Base-by-base conservation (phyloP, 768 basidiomycete species). In the Pulveroboletus sp. region DNA sequence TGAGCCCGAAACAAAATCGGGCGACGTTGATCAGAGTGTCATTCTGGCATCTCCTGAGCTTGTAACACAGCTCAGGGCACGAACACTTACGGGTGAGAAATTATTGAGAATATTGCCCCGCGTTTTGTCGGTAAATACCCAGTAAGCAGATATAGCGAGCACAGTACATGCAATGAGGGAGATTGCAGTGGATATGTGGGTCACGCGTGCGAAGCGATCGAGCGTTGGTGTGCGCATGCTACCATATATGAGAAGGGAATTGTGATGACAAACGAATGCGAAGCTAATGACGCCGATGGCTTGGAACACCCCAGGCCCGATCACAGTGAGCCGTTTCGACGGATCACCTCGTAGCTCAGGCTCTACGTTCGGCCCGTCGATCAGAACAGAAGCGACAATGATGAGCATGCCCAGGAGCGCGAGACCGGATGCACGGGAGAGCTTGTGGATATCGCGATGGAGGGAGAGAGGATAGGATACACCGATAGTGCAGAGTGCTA, bases 91-190 rank as follows among this genome's bases (percentile, higher is more conserved):
- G 39, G 76, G 68, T 13, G 88, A 77, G 59, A 98, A 98, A 67
- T 97, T 97, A 69, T 98, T 98, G 56, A 99, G 71, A 45, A 98
- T 90, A 61, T 99, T 99, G n/a, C 95, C 95, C 67, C 84, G 80
- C 1, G 86, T 92, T 69, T 85, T 90, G 68, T 95, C 79, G 10
- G 94, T 97, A 69, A 95, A 94, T 13, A 89, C 86, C 35, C 88
- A 65, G 63, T 85, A 98, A 5, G 86, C 94, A 26, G 91, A 85
- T 19, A 94, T 76, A 5, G 91, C 90, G 54, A 99, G 81, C 39
- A 86, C 78, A 54, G 79, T 72, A 63, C 94, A 97, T n/a, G 88
- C 81, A 22, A 94, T 72, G 37, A 98, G 73, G 42, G 91, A 94
- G 11, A 94, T 68, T 12, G 76, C 71, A 1, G 93, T 97, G 35